Evolutionary conservation across 129 eudicot species (phyloP).

Genomic region (Pittosporum tobira): DNA sequence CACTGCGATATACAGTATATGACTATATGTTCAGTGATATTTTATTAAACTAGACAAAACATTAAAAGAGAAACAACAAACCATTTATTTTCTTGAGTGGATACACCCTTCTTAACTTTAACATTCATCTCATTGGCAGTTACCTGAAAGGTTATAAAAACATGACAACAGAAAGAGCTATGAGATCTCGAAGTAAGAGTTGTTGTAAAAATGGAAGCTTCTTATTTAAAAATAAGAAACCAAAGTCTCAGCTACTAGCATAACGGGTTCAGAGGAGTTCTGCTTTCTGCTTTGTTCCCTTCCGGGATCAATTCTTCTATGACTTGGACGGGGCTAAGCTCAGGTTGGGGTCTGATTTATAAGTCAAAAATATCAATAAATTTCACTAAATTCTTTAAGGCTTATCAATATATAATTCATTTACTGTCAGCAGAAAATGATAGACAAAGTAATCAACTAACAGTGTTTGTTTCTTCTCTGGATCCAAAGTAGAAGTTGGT

Average conservation of each 20-base stretch:
- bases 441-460: slow-evolving; percentile 7
- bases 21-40: too few relatives aligned
- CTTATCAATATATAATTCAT: too few relatives aligned
- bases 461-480: slow-evolving; percentile 26
- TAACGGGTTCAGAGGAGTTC: slow-evolving; percentile 19
- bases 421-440: too few relatives aligned
- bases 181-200: too few relatives aligned
- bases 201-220: too few relatives aligned
- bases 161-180: not conserved
- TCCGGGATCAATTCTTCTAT: slow-evolving; percentile 24
- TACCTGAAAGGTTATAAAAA: slow-evolving; percentile 13
- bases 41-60: not conserved
- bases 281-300: slow-evolving; percentile 8
- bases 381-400: not conserved
- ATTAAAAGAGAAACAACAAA: slow-evolving; percentile 4
- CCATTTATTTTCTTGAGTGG: slow-evolving; percentile 18
- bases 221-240: too few relatives aligned
- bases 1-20: too few relatives aligned
- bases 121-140: slow-evolving; percentile 22
- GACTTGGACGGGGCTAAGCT: slow-evolving; percentile 10
- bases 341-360: slow-evolving; percentile 15
- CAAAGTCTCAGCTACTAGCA: not conserved
- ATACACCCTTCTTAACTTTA: slow-evolving; percentile 14
- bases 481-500: slow-evolving; percentile 12
- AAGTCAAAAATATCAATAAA: not conserved